Evolutionary conservation across 2,329 filamentous ascomycete genomes (phyloP), one percentile per base, ranked within the genome.

Genomic region (Epichloe sp.): DNA sequence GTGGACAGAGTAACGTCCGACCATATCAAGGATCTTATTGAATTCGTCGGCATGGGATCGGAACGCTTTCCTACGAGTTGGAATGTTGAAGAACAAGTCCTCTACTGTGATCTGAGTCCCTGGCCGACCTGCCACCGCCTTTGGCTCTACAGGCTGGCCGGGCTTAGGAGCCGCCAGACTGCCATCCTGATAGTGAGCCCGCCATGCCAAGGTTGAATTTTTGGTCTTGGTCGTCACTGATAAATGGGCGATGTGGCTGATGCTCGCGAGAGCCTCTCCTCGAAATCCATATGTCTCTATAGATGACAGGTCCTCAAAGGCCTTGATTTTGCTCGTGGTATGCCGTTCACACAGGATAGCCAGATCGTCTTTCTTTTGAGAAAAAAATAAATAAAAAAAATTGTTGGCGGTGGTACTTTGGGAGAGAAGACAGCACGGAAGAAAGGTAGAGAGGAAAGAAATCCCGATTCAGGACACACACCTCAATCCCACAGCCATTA

Each of bases 221-320:
- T 86, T 85, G 1, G 90, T 97, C 65, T 89, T 94, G 7, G 94
- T 98, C 1, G 91, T 97, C 43, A 98, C 88, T 4, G 85, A 88
- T 21, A 98, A 76, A 71, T 98, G 94, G 36, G 94, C 91, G 60
- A 98, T 96, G 65, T 98, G 93, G 63, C 91, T 97, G 65, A 98
- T 98, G 68, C 93, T 97, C 14, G 93, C 93, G 50, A 98, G 71
- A 3, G 93, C 93, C 68, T 98, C 93, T 51, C 93, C 93, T 49
- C 93, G 85, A 63, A 98, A 98, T n/a, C 93, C 93, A 66, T 98
- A 98, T 1, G 93, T 97, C 48, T 83, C 84, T 57, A 98, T 97
- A 4, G 83, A 86, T 41, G 81, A 81, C 46, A 98, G 74, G 65
- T 98, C 93, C 65, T 97, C 91, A 58, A 98, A 98, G 5, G 81